phyloP scores from a whole-genome alignment of 495 filamentous ascomycete genomes.

The Aspergillus incahuasiensis region DNA sequence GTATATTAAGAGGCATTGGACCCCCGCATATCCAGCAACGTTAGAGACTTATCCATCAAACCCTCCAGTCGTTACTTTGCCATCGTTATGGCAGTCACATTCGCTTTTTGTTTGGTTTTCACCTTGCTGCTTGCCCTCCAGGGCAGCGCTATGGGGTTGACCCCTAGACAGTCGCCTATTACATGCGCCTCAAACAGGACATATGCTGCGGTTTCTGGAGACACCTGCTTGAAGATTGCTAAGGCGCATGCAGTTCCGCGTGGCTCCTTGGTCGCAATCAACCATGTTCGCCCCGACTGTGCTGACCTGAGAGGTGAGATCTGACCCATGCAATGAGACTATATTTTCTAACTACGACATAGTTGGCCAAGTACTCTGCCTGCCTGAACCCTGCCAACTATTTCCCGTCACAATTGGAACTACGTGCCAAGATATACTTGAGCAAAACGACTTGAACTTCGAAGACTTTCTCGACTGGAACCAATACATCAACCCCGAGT shows the following conservation, averaged over 20 bases:
- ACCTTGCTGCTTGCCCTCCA: neutral
- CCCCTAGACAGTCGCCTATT: neutral
- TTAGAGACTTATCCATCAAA: neutral
- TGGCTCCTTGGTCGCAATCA: neutral
- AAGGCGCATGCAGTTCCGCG: neutral
- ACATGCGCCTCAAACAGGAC: neutral
- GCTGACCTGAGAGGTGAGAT: neutral
- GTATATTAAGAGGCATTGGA: neutral
- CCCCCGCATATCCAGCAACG: neutral
- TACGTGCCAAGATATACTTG: neutral
- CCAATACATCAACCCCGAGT: constrained; percentile 7
- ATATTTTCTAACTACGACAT: neutral
- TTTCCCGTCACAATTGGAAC: neutral
- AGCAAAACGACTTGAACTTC: neutral
- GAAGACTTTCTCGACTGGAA: constrained; percentile 6
- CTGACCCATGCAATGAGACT: neutral
- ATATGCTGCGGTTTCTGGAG: constrained; percentile 1
- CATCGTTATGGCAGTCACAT: neutral
- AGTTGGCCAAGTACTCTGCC: constrained; percentile 5
- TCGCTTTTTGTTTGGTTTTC: neutral
- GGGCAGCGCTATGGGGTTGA: neutral
- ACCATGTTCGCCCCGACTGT: constrained; percentile 1
- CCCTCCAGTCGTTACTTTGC: neutral
- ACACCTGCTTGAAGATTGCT: constrained; percentile 3
- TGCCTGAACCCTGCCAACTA: constrained; percentile 3